Percentiles rank a stretch among this genome's conserved stretches.
These are phyloP conservation scores for Nigrospora oryzae DNA, from an alignment of 2,329 filamentous ascomycete species.

Conservation along the genomic window DNA sequence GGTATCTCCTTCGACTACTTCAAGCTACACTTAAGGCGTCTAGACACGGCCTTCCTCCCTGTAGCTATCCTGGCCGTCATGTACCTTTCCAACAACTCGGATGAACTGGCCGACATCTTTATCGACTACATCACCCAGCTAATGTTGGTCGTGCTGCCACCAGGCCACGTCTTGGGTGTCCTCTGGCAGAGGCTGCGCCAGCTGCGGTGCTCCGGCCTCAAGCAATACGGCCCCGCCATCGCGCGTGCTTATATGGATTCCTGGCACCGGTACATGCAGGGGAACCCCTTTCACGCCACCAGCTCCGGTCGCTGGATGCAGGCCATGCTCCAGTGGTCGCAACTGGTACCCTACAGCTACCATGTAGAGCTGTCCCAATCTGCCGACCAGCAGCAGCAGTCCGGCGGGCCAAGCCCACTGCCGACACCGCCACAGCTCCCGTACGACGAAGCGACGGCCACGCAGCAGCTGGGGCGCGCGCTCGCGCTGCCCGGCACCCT, in stretches of 20 bases:
- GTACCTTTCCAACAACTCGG: conserved; percentile 13
- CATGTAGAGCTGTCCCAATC: not conserved
- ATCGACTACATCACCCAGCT: conserved; percentile 17
- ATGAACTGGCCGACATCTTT: conserved; percentile 14
- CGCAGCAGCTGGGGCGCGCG: too few relatives aligned
- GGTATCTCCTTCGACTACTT: conserved; percentile 18
- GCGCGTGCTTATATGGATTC: not conserved
- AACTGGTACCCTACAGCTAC: not conserved
- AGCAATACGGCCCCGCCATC: not conserved
- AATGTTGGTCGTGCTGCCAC: conserved; percentile 12
- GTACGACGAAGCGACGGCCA: not conserved
- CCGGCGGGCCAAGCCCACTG: not conserved
- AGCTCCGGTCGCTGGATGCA: not conserved
- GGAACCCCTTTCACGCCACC: not conserved
- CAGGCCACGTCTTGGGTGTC: conserved; percentile 15
- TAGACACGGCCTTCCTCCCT: conserved; percentile 20
- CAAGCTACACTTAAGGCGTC: conserved; percentile 13
- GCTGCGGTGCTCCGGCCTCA: not conserved
- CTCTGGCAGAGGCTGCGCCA: conserved; percentile 13
- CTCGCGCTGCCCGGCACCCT: not conserved
- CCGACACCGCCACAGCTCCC: not conserved
- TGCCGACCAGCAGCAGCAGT: not conserved
- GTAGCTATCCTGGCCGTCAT: conserved; percentile 19
- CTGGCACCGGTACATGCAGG: not conserved
- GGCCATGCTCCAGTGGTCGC: not conserved